These are phyloP conservation scores for Dissophora globulifera DNA, from an alignment of 192 early-diverging fungal species.

Conservation along the genomic window DNA sequence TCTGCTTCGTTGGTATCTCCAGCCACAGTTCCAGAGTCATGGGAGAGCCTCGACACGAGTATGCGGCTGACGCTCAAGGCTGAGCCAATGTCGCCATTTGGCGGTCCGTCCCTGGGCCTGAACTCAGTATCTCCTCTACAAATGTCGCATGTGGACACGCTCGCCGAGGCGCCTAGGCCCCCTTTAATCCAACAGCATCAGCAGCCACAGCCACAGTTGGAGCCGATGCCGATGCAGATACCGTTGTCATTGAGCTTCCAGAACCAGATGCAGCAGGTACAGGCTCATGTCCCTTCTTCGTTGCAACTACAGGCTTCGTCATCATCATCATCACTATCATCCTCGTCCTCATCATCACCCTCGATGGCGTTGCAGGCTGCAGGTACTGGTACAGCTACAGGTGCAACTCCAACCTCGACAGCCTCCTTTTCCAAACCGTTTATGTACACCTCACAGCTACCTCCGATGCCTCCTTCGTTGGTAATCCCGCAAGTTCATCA, in stretches of 20 bases:
- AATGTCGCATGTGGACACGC: background rate
- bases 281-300: too few relatives aligned
- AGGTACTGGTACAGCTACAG: too few relatives aligned
- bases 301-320: background rate
- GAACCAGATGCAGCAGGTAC: background rate
- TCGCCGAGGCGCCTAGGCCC: background rate
- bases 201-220: background rate
- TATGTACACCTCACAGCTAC: slow-evolving; percentile 19
- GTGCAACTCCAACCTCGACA: too few relatives aligned
- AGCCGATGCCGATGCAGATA: too few relatives aligned
- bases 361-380: too few relatives aligned
- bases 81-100: slow-evolving; percentile 31
- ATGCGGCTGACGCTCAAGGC: slow-evolving; percentile 12
- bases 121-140: slow-evolving; percentile 2
- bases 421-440: slow-evolving; percentile 3
- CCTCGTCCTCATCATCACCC: background rate
- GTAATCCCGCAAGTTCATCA: background rate
- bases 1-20: background rate
- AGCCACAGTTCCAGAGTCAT: background rate
- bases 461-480: slow-evolving; percentile 8
- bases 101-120: background rate
- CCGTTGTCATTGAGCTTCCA: too few relatives aligned
- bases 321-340: background rate
- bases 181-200: background rate
- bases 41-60: slow-evolving; percentile 18